Conservation (phyloP, 2,329 filamentous ascomycete genomes). For the Chrysosporium keratinophilum region DNA sequence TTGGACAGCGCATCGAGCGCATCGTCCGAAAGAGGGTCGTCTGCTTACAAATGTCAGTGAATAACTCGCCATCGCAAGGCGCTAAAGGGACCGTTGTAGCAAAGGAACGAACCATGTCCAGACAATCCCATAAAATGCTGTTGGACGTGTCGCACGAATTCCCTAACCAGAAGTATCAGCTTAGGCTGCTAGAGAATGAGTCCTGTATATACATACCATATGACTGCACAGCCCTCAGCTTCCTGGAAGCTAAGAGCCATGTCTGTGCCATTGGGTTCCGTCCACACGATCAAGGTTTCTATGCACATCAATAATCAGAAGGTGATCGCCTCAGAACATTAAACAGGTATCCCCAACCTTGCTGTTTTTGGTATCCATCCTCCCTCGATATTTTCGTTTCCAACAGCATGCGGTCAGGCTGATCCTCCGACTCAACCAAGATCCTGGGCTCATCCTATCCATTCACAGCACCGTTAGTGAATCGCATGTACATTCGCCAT, state of each 20-base stretch:
- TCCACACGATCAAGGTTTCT: constrained; percentile 99
- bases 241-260: constrained; percentile 99
- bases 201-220: constrained; percentile 56
- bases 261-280: constrained; percentile 78
- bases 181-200: constrained; percentile 14
- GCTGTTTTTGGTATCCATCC: constrained; percentile 96
- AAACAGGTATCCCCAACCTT: constrained; percentile 49
- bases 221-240: constrained; percentile 80
- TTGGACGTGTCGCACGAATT: constrained; percentile 81
- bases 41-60: constrained; percentile 33
- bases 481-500: constrained; percentile 21
- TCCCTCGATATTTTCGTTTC: constrained; percentile 87
- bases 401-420: constrained; percentile 69
- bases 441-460: constrained; percentile 71
- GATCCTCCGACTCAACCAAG: constrained; percentile 85
- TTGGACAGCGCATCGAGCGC: constrained; percentile 60
- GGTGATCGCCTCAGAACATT: constrained; percentile 17
- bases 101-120: constrained; percentile 46
- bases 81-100: not conserved
- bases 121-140: constrained; percentile 56
- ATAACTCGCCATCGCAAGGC: constrained; percentile 5
- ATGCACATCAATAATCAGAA: constrained; percentile 20
- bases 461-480: constrained; percentile 43
- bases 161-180: constrained; percentile 45
- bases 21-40: constrained; percentile 84